These are phyloP conservation scores for Alternaria dauci DNA, from an alignment of 2,329 filamentous ascomycete genomes.

Conservation along the genomic window DNA sequence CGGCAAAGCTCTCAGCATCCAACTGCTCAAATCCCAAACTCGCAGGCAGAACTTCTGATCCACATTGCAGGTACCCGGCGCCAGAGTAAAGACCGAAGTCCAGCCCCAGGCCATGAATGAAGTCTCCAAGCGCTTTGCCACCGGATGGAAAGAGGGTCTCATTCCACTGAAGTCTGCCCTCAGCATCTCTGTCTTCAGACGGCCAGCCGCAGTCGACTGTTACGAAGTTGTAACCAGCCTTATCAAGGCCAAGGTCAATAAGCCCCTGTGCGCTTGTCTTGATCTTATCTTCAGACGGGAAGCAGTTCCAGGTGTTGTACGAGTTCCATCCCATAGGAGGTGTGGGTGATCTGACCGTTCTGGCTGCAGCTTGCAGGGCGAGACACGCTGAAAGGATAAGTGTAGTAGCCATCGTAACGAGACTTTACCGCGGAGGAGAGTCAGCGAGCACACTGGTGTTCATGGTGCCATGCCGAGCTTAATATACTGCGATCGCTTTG, in stretches of 20 bases:
- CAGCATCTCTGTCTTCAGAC: constrained; percentile 47
- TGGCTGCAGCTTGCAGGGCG: constrained; percentile 22
- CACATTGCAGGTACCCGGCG: constrained; percentile 47
- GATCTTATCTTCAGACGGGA: constrained; percentile 59
- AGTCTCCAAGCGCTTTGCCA: constrained; percentile 59
- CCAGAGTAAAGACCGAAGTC: constrained; percentile 65
- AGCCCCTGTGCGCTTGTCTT: constrained; percentile 63
- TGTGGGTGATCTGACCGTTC: constrained; percentile 32
- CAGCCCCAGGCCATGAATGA: constrained; percentile 59
- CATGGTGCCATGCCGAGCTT: not conserved
- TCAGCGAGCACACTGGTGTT: not conserved
- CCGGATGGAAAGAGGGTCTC: constrained; percentile 60
- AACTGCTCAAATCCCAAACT: constrained; percentile 61
- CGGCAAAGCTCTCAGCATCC: constrained; percentile 66
- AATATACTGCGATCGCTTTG: not conserved
- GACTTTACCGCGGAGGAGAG: not conserved
- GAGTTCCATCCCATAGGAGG: constrained; percentile 63
- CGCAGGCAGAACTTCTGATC: constrained; percentile 58
- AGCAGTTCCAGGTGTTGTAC: constrained; percentile 65
- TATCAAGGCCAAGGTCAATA: constrained; percentile 60
- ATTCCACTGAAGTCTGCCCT: constrained; percentile 62
- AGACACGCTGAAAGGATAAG: constrained; percentile 12
- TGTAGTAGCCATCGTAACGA: not conserved
- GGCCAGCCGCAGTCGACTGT: constrained; percentile 69
- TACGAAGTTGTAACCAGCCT: constrained; percentile 64